These are phyloP conservation scores for Pythium brachiatum DNA, from an alignment of 352 stramenopile genomes.

Conservation along the genomic window DNA sequence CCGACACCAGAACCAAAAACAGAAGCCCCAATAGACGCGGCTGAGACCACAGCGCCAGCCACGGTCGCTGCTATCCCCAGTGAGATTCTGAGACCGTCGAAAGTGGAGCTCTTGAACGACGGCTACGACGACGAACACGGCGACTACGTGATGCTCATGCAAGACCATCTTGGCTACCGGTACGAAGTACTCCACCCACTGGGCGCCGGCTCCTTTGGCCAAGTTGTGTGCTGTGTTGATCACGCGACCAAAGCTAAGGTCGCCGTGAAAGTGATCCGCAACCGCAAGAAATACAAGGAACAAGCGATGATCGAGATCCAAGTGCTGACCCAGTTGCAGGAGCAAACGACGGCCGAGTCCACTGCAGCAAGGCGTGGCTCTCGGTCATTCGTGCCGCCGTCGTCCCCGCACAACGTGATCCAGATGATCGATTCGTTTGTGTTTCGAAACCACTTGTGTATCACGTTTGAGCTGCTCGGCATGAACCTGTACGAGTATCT, in stretches of 20 bases:
- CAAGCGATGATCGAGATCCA: slow-evolving; percentile 96
- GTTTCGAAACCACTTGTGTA: slow-evolving; percentile 93
- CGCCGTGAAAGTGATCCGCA: slow-evolving; percentile 98
- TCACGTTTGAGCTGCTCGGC: slow-evolving; percentile 96
- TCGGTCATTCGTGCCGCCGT: not conserved
- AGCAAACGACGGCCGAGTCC: not conserved
- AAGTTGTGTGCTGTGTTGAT: slow-evolving; percentile 95
- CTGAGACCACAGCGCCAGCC: too few relatives aligned
- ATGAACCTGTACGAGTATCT: slow-evolving; percentile 97
- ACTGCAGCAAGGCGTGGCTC: not conserved
- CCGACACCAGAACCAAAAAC: not conserved
- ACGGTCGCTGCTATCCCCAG: not conserved
- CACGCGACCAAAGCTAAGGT: slow-evolving; percentile 84
- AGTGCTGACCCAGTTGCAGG: slow-evolving; percentile 84
- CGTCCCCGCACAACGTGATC: slow-evolving; percentile 47
- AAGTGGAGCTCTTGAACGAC: slow-evolving; percentile 76
- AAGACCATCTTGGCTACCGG: slow-evolving; percentile 92
- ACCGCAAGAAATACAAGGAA: slow-evolving; percentile 93
- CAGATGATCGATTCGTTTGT: slow-evolving; percentile 92
- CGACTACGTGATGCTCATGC: slow-evolving; percentile 94
- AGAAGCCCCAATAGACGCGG: not conserved
- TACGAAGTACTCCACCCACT: slow-evolving; percentile 95
- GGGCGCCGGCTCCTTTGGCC: slow-evolving; percentile 97
- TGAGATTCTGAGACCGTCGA: not conserved
- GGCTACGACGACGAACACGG: slow-evolving; percentile 96